Conservation (phyloP, 306 rosid genomes). For the Boehmeria nivea region DNA sequence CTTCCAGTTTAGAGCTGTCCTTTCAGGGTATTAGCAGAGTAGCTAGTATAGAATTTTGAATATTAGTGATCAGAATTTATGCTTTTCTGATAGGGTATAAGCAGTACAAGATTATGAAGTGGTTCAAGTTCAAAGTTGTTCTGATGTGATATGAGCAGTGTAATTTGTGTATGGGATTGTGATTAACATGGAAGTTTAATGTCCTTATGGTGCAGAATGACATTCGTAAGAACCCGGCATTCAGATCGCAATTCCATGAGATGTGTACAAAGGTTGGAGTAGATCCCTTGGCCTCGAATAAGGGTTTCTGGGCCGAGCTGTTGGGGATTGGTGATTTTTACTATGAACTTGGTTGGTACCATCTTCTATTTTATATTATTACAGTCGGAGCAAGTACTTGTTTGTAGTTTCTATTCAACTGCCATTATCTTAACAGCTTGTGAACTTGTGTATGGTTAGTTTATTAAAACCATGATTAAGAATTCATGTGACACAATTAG, state of each 20-base stretch:
- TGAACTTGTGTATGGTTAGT: background rate
- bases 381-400: background rate
- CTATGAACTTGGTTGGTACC: conserved; percentile 84
- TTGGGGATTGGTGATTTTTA: conserved; percentile 94
- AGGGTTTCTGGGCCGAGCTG: conserved; percentile 98
- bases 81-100: too few species aligned
- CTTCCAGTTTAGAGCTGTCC: too few species aligned
- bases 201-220: conserved; percentile 55
- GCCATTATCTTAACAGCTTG: background rate
- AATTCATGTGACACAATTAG: too few species aligned
- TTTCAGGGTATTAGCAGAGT: too few species aligned
- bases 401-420: background rate
- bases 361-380: conserved; percentile 12
- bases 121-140: too few species aligned
- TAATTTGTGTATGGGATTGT: too few species aligned
- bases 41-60: too few species aligned
- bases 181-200: too few species aligned
- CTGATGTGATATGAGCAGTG: too few species aligned
- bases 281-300: conserved; percentile 93
- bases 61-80: too few species aligned
- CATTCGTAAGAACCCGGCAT: conserved; percentile 92
- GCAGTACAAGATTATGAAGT: too few species aligned
- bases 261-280: conserved; percentile 98
- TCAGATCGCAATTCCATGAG: conserved; percentile 94
- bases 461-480: background rate